Percentiles rank a stretch among this genome's conserved stretches.
These are phyloP conservation scores for Zygosaccharomyces lentus DNA, from an alignment of 805 yeast species.

Conservation along the genomic window DNA sequence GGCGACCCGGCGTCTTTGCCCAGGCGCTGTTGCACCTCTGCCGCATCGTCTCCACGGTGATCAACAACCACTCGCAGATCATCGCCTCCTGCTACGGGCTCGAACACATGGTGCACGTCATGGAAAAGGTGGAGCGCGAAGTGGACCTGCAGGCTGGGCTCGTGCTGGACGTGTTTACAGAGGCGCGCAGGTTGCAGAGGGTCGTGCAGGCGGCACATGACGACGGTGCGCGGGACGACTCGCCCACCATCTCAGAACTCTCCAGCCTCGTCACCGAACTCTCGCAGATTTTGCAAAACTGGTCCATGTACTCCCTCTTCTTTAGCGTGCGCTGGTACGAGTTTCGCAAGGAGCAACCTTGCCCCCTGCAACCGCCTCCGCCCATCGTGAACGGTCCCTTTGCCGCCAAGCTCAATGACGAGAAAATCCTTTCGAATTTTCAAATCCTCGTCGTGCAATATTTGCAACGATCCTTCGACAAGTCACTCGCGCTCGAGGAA, in stretches of 20 bases:
- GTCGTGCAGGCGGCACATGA: constrained; percentile 44
- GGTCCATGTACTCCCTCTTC: constrained; percentile 78
- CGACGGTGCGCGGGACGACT: constrained; percentile 8
- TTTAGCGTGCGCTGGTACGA: constrained; percentile 64
- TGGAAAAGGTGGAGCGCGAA: constrained; percentile 74
- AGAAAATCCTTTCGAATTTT: constrained; percentile 54
- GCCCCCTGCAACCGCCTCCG: constrained; percentile 19
- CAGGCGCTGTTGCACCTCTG: constrained; percentile 62
- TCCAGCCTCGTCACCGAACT: constrained; percentile 53
- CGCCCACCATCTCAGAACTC: constrained; percentile 11
- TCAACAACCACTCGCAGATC: constrained; percentile 80
- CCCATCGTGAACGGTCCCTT: constrained; percentile 29
- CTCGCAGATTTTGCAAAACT: constrained; percentile 72
- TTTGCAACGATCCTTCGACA: constrained; percentile 72
- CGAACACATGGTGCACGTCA: constrained; percentile 57
- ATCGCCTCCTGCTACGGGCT: constrained; percentile 69
- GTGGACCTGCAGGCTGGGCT: constrained; percentile 91
- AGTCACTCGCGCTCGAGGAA: constrained; percentile 75
- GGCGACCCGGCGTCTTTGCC: constrained; percentile 39
- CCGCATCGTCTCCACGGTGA: constrained; percentile 78
- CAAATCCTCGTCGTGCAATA: constrained; percentile 62
- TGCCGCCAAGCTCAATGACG: constrained; percentile 26
- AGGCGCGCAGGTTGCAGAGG: constrained; percentile 57
- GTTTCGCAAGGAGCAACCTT: constrained; percentile 21
- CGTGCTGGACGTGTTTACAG: constrained; percentile 81